Base-by-base conservation (phyloP, 805 yeast genomes). In the Clavispora santaluciae region DNA sequence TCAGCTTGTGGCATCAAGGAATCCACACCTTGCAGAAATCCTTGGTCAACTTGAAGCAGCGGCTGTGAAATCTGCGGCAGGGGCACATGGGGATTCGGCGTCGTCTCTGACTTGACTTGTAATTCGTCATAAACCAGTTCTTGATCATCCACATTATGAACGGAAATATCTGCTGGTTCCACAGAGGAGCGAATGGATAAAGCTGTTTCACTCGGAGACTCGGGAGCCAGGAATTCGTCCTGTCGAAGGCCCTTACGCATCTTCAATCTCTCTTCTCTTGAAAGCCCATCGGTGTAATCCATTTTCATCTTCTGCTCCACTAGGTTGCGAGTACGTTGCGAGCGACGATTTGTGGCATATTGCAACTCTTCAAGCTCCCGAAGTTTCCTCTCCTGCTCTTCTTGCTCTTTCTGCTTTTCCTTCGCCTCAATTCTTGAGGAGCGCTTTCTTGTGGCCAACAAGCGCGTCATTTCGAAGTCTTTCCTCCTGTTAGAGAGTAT, bases 351-450 rank as follows among this genome's bases (percentile, higher is more conserved):
- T 1, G 73, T 67, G 18, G 78, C 75, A 29, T 70, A 65, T 36
- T 61, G 59, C 37, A 71, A 64, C 29, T 72, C 64, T 33, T 68
- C 65, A 41, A 73, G 72, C 36, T 70, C 76, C 42, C 74, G 68
- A 35, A 69, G 69, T 42, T 68, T 70, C 22, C 64, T 57, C 36
- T 64, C 64, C 38, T 69, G 69, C 16, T 74, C 77, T 46, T 83
- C 87, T 45, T 79, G 84, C 35, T 56, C 64, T 41, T 58, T 68
- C 38, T 64, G 72, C 44, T 61, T 64, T 46, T 76, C 80, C 53
- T 77, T 79, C 15, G 83, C 84, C 49, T 82, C 86, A 33, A 86
- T 60, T 60, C 93, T 72, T 1, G 88, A 78, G 0, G 91, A 84
- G 49, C 87, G 71, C 53, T 86, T 85, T 53, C 93, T 72, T 42